phyloP scores from a whole-genome alignment of 176 grass and related monocot species.

The Oryza officinalis region DNA sequence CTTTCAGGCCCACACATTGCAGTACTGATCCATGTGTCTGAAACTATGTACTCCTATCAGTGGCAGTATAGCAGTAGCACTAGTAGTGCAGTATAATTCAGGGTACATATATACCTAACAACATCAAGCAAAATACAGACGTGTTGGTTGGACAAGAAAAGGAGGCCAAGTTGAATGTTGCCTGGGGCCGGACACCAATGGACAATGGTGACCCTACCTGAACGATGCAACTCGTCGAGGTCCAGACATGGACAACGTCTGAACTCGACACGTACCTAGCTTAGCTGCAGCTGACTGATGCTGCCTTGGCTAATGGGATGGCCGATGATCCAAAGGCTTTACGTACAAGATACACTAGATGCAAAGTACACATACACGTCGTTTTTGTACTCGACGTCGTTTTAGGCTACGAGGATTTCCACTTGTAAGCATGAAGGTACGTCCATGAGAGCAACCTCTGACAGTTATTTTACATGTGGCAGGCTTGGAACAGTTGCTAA shows the following conservation, averaged over 20 bases:
- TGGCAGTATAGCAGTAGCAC: too few species aligned
- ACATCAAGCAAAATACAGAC: conserved; percentile 10
- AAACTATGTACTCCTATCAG: neutral
- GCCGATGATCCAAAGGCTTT: conserved; percentile 32
- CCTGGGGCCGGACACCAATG: conserved; percentile 18
- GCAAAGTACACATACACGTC: conserved; percentile 5
- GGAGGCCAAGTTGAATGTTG: conserved; percentile 16
- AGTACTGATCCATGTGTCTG: conserved; percentile 2
- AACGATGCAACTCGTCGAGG: neutral
- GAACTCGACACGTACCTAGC: conserved; percentile 30
- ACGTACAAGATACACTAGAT: conserved; percentile 57
- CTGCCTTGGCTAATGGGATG: neutral
- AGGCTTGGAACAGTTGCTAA: neutral
- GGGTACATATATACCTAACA: neutral
- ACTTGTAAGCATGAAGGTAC: conserved; percentile 25
- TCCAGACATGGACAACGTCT: conserved; percentile 18
- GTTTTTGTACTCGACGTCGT: conserved; percentile 33
- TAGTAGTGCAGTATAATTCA: conserved; percentile 3
- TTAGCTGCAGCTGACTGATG: neutral
- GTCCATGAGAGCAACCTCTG: conserved; percentile 9
- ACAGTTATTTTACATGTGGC: conserved; percentile 27
- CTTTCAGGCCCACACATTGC: conserved; percentile 27
- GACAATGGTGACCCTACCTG: conserved; percentile 7
- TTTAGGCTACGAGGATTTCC: conserved; percentile 43
- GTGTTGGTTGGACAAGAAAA: conserved; percentile 29